Evolutionary conservation across 192 early-diverging fungal species (phyloP), one percentile per base, ranked within the genome.

Genomic region (Linnemannia exigua): DNA sequence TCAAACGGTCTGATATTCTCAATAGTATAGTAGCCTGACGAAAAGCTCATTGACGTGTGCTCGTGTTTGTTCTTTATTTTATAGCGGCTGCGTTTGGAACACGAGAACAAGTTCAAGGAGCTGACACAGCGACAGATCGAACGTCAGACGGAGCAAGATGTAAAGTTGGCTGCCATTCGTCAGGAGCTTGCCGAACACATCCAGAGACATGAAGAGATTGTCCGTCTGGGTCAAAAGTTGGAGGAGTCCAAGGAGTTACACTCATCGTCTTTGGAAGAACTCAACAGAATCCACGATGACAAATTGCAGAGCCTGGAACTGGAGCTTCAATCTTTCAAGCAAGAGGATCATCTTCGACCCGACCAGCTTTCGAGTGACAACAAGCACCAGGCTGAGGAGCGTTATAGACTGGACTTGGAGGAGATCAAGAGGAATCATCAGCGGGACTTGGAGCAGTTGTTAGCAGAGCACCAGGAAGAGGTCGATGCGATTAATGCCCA

Each of bases 231-330:
- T 16, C 50, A 76, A 36, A 82, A 82, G 72, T 38, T 81, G 5
- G 72, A 74, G 5, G 80, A 82, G 0, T 38, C 75, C 0, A 44
- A 46, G 52, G 75, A 58, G 5, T 28, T 86, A 35, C 79, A 86
- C 25, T 48, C 84, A 5, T 35, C 78, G 3, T 73, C 71, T 0
- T 72, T 86, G 37, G 77, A 86, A 8, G 74, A 86, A 28, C 75
- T 86, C 19, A 79, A 79, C 58, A 69, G 84, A 25, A 77, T 80
- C 15, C 86, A 87, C 67, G 86, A 82, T 20, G 80, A 87, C 11
- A 75, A 74, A 15, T 46, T 88, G 15, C 76, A 81, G 36, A 44
- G 74, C 58, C 22, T 85, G 22, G 87, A 76, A 44, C 4, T 72
- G 50, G 87, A 88, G 25, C 69, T 88, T 41, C 76, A 84, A 12